Evolutionary conservation across 2,329 filamentous ascomycete species (phyloP).

Genomic region (Cryphonectria naterciae): DNA sequence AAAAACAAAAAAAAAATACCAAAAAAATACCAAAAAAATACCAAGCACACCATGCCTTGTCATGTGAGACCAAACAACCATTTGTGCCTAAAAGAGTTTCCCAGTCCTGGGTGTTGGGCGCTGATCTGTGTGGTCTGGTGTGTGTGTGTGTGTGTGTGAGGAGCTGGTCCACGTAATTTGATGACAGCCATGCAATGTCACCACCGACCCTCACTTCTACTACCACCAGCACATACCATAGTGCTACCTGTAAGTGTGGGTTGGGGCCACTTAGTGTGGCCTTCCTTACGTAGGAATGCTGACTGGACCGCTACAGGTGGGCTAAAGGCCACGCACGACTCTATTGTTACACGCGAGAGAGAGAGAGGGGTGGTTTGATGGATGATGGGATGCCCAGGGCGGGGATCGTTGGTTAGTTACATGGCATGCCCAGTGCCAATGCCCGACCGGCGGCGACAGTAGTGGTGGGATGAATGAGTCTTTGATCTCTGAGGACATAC

Average conservation of each 20-base stretch:
- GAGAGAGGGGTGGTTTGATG: too few species aligned
- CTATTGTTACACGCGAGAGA: background rate
- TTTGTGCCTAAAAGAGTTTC: background rate
- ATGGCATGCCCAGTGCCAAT: background rate
- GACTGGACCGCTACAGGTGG: background rate
- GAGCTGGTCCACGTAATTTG: background rate
- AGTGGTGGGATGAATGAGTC: too few species aligned
- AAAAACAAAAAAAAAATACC: background rate
- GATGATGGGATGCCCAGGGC: background rate
- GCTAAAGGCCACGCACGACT: background rate
- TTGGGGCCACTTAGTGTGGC: background rate
- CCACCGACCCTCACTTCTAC: background rate
- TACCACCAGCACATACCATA: too few species aligned
- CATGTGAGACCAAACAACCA: background rate
- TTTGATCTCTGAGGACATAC: too few species aligned
- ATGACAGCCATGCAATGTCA: slow-evolving; percentile 16
- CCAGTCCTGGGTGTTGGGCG: too few species aligned
- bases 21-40: slow-evolving; percentile 12
- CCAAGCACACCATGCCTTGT: background rate
- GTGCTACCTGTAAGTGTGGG: background rate
- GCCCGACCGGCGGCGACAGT: background rate
- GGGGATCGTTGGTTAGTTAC: background rate
- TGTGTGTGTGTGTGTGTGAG: background rate
- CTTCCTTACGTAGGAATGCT: slow-evolving; percentile 1
- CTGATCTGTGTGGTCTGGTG: background rate